Evolutionary conservation across 176 grass and related monocot genomes (phyloP).

Genomic region (Paspalum vaginatum): DNA sequence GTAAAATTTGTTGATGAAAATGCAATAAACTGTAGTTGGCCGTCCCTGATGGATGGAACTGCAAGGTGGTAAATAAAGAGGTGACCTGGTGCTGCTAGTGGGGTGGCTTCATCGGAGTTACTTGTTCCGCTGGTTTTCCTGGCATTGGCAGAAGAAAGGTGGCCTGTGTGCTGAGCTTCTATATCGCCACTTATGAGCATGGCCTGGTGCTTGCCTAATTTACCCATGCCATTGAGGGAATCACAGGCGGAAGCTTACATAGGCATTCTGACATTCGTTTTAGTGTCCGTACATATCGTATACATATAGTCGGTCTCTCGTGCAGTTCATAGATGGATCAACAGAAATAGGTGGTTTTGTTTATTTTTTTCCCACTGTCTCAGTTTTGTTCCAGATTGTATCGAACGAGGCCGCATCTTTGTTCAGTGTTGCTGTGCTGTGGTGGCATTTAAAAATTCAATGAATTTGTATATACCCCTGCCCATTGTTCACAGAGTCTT

Average conservation of each 20-base stretch:
- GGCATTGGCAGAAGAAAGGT: neutral
- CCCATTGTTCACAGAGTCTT: neutral
- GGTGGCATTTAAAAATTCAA: constrained; percentile 37
- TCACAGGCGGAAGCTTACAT: constrained; percentile 36
- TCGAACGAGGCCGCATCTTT: constrained; percentile 50
- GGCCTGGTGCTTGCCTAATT: neutral
- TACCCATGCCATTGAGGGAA: neutral
- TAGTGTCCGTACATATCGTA: constrained; percentile 41
- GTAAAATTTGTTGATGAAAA: constrained; percentile 47
- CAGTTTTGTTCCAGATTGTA: constrained; percentile 27
- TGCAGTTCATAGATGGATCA: constrained; percentile 31
- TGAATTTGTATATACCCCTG: constrained; percentile 36
- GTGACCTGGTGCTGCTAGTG: neutral
- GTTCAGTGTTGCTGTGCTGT: constrained; percentile 44
- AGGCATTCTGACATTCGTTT: constrained; percentile 46
- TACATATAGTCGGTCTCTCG: constrained; percentile 29
- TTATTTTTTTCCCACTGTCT: neutral
- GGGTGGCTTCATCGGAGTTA: neutral
- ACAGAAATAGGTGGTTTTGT: constrained; percentile 18
- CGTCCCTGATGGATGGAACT: neutral
- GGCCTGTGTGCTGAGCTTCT: neutral
- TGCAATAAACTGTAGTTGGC: constrained; percentile 41
- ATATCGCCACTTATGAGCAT: neutral
- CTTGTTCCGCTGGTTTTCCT: constrained; percentile 35
- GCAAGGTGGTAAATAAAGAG: constrained; percentile 51